Conservation (phyloP, 2,329 filamentous ascomycete species). For the Hypomyces rosellus region DNA sequence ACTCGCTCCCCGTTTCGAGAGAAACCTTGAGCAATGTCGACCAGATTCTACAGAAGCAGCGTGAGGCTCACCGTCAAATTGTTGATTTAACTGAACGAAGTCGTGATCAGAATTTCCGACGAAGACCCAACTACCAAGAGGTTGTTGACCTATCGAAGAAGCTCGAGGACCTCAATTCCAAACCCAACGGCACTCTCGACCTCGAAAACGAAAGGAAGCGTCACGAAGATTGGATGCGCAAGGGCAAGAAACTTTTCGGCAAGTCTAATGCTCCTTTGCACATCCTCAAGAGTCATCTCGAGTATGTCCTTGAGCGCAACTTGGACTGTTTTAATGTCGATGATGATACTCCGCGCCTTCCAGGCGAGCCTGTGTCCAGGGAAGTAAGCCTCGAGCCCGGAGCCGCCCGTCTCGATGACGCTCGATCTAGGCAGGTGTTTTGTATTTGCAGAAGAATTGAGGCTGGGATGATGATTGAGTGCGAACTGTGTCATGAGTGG, state of each 20-base stretch:
- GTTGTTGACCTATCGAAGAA: conserved; percentile 86
- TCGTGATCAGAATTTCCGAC: conserved; percentile 65
- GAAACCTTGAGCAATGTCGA: conserved; percentile 80
- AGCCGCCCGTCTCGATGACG: conserved; percentile 52
- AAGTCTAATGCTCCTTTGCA: conserved; percentile 97
- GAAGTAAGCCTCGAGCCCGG: conserved; percentile 59
- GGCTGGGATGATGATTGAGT: conserved; percentile 99
- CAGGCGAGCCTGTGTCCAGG: conserved; percentile 85
- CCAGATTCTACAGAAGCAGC: conserved; percentile 88
- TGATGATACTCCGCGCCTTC: conserved; percentile 76
- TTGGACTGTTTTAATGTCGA: conserved; percentile 83
- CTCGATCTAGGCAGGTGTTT: conserved; percentile 72
- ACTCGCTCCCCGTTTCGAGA: conserved; percentile 69
- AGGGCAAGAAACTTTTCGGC: conserved; percentile 94
- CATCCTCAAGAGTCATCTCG: conserved; percentile 90
- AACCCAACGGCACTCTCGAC: conserved; percentile 83
- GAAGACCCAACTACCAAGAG: conserved; percentile 80
- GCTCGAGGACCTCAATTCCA: conserved; percentile 83
- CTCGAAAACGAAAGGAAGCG: conserved; percentile 90
- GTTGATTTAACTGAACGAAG: conserved; percentile 73
- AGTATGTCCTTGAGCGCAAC: conserved; percentile 86
- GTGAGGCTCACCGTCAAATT: conserved; percentile 87
- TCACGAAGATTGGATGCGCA: conserved; percentile 98
- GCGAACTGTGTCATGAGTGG: conserved; percentile 97
- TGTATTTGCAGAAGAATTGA: conserved; percentile 93